phyloP scores from a whole-genome alignment of 371 early-diverging fungal genomes.

The Mortierella sp. region DNA sequence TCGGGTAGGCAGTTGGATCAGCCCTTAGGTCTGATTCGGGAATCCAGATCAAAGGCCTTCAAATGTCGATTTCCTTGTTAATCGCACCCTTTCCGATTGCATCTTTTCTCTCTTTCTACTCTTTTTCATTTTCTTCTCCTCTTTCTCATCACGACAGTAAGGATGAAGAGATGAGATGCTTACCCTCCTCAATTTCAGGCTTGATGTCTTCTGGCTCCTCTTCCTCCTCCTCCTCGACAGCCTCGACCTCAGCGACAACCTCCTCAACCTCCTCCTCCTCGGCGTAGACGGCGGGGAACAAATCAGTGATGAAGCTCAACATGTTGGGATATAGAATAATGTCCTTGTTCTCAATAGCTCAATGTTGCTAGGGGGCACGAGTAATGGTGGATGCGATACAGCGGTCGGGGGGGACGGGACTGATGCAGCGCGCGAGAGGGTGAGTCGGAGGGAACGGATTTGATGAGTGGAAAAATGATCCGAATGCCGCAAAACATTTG shows the following conservation, averaged over 20 bases:
- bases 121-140: too few species aligned
- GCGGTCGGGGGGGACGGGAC: not conserved
- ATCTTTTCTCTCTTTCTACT: too few species aligned
- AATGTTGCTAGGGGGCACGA: not conserved
- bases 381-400: not conserved
- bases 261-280: slow-evolving; percentile 43
- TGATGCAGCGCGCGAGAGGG: not conserved
- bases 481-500: too few species aligned
- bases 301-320: slow-evolving; percentile 49
- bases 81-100: too few species aligned
- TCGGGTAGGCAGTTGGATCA: too few species aligned
- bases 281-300: slow-evolving; percentile 47
- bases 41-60: too few species aligned
- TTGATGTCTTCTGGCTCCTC: slow-evolving; percentile 48
- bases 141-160: not conserved
- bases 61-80: too few species aligned
- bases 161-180: slow-evolving; percentile 4
- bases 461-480: too few species aligned
- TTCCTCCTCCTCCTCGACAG: slow-evolving; percentile 16
- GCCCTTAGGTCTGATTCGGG: too few species aligned
- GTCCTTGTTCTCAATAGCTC: not conserved
- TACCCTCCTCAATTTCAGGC: slow-evolving; percentile 49
- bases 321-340: slow-evolving; percentile 12
- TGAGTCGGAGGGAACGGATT: too few species aligned
- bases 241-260: slow-evolving; percentile 16